A percentile compares a stretch with the other conserved stretches of the same genome.
Conservation (phyloP, 2,329 filamentous ascomycete species). For the Monosporascus sp. region DNA sequence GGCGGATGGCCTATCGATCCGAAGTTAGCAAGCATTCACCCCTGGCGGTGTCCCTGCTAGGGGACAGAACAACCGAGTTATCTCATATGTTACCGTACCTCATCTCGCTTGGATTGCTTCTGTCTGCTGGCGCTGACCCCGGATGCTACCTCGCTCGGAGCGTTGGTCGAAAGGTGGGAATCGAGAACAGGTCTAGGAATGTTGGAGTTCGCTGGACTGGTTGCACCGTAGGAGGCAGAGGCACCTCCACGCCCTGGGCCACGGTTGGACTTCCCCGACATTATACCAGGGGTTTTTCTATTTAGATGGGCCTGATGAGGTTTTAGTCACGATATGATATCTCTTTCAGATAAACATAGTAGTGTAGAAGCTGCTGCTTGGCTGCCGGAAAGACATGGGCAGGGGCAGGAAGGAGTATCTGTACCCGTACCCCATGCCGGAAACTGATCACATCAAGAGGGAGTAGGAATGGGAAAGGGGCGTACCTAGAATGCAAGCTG, state of each 20-base stretch:
- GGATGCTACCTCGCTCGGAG: conserved; percentile 59
- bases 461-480: not conserved
- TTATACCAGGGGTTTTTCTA: conserved; percentile 52
- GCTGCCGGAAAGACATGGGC: too few relatives aligned
- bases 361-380: not conserved
- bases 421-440: too few relatives aligned
- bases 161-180: conserved; percentile 32
- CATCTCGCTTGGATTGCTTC: conserved; percentile 96
- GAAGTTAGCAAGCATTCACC: conserved; percentile 30
- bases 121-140: conserved; percentile 83
- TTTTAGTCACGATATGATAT: too few relatives aligned
- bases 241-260: conserved; percentile 48
- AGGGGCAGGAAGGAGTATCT: too few relatives aligned
- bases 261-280: conserved; percentile 65
- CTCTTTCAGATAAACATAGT: not conserved
- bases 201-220: conserved; percentile 56
- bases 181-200: conserved; percentile 72
- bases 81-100: conserved; percentile 57
- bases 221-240: conserved; percentile 49
- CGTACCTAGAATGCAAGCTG: not conserved
- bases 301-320: conserved; percentile 15
- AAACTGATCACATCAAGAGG: too few relatives aligned
- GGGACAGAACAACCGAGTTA: not conserved
- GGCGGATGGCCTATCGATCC: conserved; percentile 74
- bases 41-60: not conserved